These are phyloP conservation scores for Colletotrichum karsti DNA, from an alignment of 2,329 filamentous ascomycete genomes.

Conservation along the genomic window DNA sequence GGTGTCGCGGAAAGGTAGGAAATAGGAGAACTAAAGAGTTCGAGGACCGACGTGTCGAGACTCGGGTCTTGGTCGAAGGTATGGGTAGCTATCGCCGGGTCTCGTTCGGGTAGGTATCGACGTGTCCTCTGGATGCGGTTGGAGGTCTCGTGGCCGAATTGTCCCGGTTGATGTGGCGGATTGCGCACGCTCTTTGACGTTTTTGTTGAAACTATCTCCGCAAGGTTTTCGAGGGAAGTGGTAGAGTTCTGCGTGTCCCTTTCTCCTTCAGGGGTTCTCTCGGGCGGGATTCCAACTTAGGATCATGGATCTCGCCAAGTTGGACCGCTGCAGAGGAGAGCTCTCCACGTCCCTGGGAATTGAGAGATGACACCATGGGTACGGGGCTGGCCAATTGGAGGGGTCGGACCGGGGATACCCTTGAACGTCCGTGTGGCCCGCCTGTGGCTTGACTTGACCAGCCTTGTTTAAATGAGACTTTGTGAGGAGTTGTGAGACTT, in stretches of 20 bases:
- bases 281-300: background rate
- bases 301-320: slow-evolving; percentile 16
- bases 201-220: background rate
- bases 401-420: background rate
- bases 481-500: background rate
- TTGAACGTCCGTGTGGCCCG: background rate
- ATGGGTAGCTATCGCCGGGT: slow-evolving; percentile 8
- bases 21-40: background rate
- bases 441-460: slow-evolving; percentile 2
- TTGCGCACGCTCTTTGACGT: background rate
- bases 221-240: background rate
- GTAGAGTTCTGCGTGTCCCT: slow-evolving; percentile 5
- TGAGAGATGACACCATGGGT: slow-evolving; percentile 22
- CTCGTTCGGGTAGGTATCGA: slow-evolving; percentile 20
- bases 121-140: slow-evolving; percentile 10
- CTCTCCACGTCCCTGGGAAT: slow-evolving; percentile 10
- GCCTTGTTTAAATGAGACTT: slow-evolving; percentile 15
- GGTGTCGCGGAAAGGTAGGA: background rate
- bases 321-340: background rate
- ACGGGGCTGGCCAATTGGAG: slow-evolving; percentile 21
- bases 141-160: background rate
- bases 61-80: background rate
- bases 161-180: background rate
- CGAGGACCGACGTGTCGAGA: background rate
- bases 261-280: slow-evolving; percentile 13